A percentile compares a stretch with the other conserved stretches of the same genome.
These are phyloP conservation scores for Globisporangium rhizosaccharum DNA, from an alignment of 352 stramenopile species.

Conservation along the genomic window DNA sequence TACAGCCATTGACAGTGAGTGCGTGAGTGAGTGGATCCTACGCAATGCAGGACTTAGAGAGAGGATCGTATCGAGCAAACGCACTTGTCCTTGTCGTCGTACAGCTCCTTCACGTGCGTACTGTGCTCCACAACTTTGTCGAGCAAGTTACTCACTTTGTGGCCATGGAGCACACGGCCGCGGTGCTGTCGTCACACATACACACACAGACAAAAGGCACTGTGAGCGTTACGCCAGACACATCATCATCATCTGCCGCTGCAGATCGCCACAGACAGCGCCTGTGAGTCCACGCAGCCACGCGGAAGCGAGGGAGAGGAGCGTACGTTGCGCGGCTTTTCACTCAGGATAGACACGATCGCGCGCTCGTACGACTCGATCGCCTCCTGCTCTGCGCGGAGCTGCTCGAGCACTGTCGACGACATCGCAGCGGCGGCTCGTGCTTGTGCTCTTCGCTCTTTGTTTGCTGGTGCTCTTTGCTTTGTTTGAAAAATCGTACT, in stretches of 20 bases:
- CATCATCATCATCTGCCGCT: no score
- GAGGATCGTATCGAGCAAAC: conserved; percentile 9
- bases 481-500: no score
- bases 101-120: conserved; percentile 70
- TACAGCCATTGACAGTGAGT: conserved; percentile 11
- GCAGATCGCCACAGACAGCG: no score
- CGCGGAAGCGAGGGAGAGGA: background rate
- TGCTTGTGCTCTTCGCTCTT: no score
- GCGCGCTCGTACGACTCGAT: conserved; percentile 73
- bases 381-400: conserved; percentile 74
- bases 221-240: background rate
- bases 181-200: conserved; percentile 40
- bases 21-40: background rate
- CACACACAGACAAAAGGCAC: background rate
- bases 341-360: conserved; percentile 61
- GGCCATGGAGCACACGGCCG: conserved; percentile 68
- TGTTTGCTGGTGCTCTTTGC: no score
- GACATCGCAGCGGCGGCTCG: conserved; percentile 39
- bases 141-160: conserved; percentile 81
- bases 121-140: conserved; percentile 66
- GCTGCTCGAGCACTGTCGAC: conserved; percentile 81
- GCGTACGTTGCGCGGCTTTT: conserved; percentile 80
- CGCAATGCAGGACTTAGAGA: background rate
- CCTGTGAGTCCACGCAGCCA: no score
- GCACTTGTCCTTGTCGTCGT: conserved; percentile 77